Evolutionary conservation across 371 early-diverging fungal genomes (phyloP).

Genomic region (Haplosporangium sp.): DNA sequence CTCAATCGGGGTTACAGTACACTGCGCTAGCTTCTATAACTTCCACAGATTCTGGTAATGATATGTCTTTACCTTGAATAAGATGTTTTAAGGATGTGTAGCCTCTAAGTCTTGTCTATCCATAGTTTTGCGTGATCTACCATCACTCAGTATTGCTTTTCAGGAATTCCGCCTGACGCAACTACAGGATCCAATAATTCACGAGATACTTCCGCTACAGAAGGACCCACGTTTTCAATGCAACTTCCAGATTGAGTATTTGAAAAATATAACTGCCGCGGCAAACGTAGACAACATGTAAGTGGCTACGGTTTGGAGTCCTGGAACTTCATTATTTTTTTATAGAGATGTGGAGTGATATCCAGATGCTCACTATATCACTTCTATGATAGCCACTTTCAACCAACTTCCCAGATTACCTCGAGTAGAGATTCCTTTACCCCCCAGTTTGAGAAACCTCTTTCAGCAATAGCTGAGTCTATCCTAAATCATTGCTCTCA

Average conservation of each 20-base stretch:
- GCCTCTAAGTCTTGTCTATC: neutral
- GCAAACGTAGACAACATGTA: slow-evolving; percentile 38
- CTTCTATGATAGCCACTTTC: slow-evolving; percentile 20
- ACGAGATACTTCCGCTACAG: slow-evolving; percentile 8
- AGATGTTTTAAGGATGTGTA: neutral
- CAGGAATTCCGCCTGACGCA: slow-evolving; percentile 32
- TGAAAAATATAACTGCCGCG: slow-evolving; percentile 20
- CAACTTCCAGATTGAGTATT: slow-evolving; percentile 32
- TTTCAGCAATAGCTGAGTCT: slow-evolving; percentile 25
- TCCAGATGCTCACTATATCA: no score
- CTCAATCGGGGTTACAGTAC: slow-evolving; percentile 42
- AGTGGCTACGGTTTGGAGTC: neutral
- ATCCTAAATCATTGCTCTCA: slow-evolving; percentile 22
- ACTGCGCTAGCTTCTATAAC: slow-evolving; percentile 41
- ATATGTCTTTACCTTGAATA: neutral
- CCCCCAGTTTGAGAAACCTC: slow-evolving; percentile 3
- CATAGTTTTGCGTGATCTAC: slow-evolving; percentile 38
- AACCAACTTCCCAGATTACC: slow-evolving; percentile 27
- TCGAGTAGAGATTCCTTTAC: slow-evolving; percentile 3
- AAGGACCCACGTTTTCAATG: slow-evolving; percentile 7
- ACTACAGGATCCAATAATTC: slow-evolving; percentile 6
- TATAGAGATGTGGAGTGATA: neutral
- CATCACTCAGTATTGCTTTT: slow-evolving; percentile 28
- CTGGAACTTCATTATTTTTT: no score
- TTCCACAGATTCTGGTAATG: slow-evolving; percentile 30